Base-by-base conservation (phyloP, 257 asterid genomes). In the Ophiorrhiza pumila region DNA sequence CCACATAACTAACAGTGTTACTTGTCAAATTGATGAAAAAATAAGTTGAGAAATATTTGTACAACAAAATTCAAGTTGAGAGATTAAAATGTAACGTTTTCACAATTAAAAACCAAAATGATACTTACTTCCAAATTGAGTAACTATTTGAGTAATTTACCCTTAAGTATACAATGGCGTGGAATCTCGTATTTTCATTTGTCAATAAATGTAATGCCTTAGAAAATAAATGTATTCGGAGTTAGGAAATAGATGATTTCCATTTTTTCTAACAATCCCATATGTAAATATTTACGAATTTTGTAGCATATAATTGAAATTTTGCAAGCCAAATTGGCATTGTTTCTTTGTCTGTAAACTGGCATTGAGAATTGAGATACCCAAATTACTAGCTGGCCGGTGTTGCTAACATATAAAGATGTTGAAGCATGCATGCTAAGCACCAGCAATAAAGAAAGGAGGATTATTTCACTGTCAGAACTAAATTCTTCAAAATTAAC, bases 331-430 rank as follows among this genome's bases (percentile, higher is more conserved):
- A 2, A 53, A 22, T 25, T 12, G 14, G 5, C 4, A 11, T 9
- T 39, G 15, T 56, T 71, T 71, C 56, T 57, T 55, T 20, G 5
- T 55, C 20, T 31, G 43, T 67, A 13, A 18, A 14, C 2, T 46
- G 14, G n/a, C n/a, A n/a, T n/a, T n/a, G n/a, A n/a, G 73, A 17
- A 34, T n/a, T 9, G 7, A 50, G 49, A 68, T 50, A 65, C 35
- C 45, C 23, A 46, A 7, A 27, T 27, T 25, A 17, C 56, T 50
- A 68, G 73, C 62, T 37, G 74, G 73, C 62, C 23, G 74, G 32
- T 25, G 50, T 42, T 15, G 58, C 34, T 68, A 43, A 6, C 58
- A 27, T 41, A 47, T 68, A 32, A 18, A 32, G 20, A 25, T 64
- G 32, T 39, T n/a, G n/a, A n/a, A n/a, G 50, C 49, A 39, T 22